phyloP scores from a whole-genome alignment of 768 basidiomycete genomes.

The Leccinum aurantiacum region DNA sequence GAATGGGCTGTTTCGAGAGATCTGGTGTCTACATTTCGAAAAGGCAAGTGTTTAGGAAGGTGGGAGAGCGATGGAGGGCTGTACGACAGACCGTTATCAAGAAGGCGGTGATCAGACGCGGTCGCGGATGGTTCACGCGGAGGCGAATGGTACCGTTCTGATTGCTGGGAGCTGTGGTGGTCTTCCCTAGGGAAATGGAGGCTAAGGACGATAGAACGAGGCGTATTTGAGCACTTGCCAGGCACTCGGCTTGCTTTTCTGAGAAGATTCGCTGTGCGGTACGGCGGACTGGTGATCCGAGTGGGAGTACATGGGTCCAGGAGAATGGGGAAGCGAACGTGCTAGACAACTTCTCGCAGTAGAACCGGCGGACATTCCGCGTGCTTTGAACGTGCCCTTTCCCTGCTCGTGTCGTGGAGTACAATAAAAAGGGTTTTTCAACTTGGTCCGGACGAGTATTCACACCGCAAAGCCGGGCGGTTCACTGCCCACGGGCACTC shows the following conservation, averaged over 20 bases:
- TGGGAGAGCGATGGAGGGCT: constrained; percentile 23
- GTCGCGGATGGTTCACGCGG: constrained; percentile 25
- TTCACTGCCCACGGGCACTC: constrained; percentile 1
- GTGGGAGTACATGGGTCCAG: constrained; percentile 28
- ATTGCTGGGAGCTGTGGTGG: constrained; percentile 25
- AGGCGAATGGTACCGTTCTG: constrained; percentile 21
- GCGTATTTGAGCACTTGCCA: constrained; percentile 30
- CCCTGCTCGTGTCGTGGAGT: constrained; percentile 1
- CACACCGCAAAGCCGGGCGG: constrained; percentile 16
- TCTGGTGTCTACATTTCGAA: constrained; percentile 32
- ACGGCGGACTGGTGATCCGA: constrained; percentile 32
- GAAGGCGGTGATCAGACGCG: constrained; percentile 34
- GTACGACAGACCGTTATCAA: constrained; percentile 32
- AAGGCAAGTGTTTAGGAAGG: constrained; percentile 31
- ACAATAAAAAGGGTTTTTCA: constrained; percentile 8
- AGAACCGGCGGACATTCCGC: constrained; percentile 14
- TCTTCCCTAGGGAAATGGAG: constrained; percentile 29
- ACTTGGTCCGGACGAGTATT: constrained; percentile 4
- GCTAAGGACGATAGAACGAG: constrained; percentile 17
- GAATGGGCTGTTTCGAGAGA: constrained; percentile 34
- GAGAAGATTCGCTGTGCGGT: constrained; percentile 28
- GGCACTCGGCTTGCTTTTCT: constrained; percentile 26
- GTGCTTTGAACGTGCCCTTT: constrained; percentile 12
- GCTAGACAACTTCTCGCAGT: constrained; percentile 7
- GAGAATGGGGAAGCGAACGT: constrained; percentile 24